Evolutionary conservation across 805 yeast species (phyloP).

Genomic region (Yarrowia sp.): DNA sequence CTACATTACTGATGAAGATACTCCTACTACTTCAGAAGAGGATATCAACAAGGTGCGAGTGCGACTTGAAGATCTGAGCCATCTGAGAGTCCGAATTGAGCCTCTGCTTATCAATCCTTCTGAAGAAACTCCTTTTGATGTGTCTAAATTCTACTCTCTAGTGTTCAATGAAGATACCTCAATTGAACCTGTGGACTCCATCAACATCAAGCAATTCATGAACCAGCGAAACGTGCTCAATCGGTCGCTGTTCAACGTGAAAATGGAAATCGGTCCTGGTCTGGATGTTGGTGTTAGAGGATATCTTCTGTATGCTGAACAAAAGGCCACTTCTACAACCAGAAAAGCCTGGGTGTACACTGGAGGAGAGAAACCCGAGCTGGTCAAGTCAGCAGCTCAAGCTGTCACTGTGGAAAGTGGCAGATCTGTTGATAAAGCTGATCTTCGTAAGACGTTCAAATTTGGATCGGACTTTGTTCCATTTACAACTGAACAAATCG

Average conservation of each 20-base stretch:
- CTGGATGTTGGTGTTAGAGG: conserved; percentile 70
- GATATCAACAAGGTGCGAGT: conserved; percentile 46
- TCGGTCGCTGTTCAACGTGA: conserved; percentile 61
- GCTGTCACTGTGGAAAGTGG: conserved; percentile 46
- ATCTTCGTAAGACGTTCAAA: conserved; percentile 43
- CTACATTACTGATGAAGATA: conserved; percentile 72
- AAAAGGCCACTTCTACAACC: conserved; percentile 42
- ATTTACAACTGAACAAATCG: conserved; percentile 43
- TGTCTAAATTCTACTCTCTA: conserved; percentile 52
- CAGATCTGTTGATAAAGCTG: conserved; percentile 42
- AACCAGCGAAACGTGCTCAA: conserved; percentile 59
- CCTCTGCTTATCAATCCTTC: conserved; percentile 58
- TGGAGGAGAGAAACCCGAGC: conserved; percentile 50
- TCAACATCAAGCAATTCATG: conserved; percentile 42
- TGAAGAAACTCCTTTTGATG: conserved; percentile 42
- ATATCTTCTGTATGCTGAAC: conserved; percentile 58
- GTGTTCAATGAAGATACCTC: conserved; percentile 43
- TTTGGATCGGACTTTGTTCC: conserved; percentile 45
- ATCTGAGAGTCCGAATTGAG: conserved; percentile 51
- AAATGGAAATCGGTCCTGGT: conserved; percentile 54
- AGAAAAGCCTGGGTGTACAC: conserved; percentile 55
- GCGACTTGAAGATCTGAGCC: conserved; percentile 59
- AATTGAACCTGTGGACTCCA: conserved; percentile 47
- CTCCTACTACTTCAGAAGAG: conserved; percentile 52
- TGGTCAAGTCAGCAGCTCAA: conserved; percentile 51